phyloP scores from a whole-genome alignment of 192 early-diverging fungal genomes.

The Funneliformis mosseae region DNA sequence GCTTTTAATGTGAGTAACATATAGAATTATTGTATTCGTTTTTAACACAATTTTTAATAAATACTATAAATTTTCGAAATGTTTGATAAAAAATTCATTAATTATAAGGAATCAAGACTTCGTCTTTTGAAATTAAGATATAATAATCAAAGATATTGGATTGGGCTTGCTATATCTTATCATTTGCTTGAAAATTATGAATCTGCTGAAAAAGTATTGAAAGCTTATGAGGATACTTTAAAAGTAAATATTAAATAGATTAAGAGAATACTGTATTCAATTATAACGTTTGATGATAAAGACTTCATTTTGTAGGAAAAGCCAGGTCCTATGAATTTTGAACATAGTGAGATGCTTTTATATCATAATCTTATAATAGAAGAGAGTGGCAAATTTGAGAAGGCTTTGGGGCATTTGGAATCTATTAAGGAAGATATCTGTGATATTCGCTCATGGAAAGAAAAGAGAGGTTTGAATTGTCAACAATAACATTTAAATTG shows the following conservation, averaged over 20 bases:
- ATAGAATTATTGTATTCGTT: background rate
- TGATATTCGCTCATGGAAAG: slow-evolving; percentile 74
- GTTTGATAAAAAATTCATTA: background rate
- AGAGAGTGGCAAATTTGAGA: slow-evolving; percentile 75
- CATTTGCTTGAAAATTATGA: slow-evolving; percentile 79
- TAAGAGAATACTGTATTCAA: background rate
- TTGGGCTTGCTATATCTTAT: slow-evolving; percentile 83
- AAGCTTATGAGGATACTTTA: slow-evolving; percentile 66
- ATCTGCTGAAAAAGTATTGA: slow-evolving; percentile 71
- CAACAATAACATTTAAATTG: background rate
- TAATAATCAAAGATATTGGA: slow-evolving; percentile 74
- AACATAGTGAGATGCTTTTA: slow-evolving; percentile 82
- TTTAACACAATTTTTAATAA: background rate
- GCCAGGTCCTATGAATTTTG: slow-evolving; percentile 52
- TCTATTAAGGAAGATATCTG: slow-evolving; percentile 71
- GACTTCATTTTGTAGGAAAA: slow-evolving; percentile 35
- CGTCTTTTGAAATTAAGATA: slow-evolving; percentile 73
- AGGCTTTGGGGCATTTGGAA: slow-evolving; percentile 77
- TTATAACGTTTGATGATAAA: background rate
- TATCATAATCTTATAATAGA: slow-evolving; percentile 88
- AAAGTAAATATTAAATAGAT: slow-evolving; percentile 48
- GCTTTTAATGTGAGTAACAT: slow-evolving; percentile 67
- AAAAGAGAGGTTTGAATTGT: slow-evolving; percentile 55
- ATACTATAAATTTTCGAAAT: background rate
- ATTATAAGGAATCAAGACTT: slow-evolving; percentile 63